These are phyloP conservation scores for Lasiodiplodia gonubiensis DNA, from an alignment of 2,329 filamentous ascomycete species.

Conservation along the genomic window DNA sequence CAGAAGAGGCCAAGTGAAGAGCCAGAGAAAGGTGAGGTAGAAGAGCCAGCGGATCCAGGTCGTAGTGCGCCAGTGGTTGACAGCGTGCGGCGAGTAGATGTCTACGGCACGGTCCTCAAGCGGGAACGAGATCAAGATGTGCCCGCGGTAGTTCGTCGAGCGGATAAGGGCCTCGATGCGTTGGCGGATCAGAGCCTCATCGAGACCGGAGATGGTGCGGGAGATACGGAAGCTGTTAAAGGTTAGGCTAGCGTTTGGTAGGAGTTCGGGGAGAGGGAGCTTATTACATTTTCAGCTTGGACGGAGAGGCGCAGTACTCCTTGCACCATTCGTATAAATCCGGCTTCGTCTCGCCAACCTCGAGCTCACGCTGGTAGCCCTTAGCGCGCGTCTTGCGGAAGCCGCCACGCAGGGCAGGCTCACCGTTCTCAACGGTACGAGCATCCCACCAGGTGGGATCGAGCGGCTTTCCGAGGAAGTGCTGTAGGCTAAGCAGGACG, in stretches of 20 bases:
- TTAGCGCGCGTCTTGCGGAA: constrained; percentile 60
- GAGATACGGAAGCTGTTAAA: constrained; percentile 45
- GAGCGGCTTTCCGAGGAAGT: constrained; percentile 33
- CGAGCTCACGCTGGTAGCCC: constrained; percentile 51
- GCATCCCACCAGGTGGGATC: constrained; percentile 20
- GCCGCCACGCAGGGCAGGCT: constrained; percentile 70
- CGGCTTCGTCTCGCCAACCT: constrained; percentile 50
- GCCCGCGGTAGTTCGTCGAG: constrained; percentile 71
- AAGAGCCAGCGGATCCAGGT: constrained; percentile 69
- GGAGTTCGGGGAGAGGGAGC: neutral
- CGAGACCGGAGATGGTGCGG: constrained; percentile 63
- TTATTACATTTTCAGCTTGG: constrained; percentile 58
- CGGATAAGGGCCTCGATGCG: constrained; percentile 64
- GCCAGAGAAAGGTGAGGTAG: constrained; percentile 69
- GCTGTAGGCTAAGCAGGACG: constrained; percentile 42
- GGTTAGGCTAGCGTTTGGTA: neutral
- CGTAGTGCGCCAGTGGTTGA: constrained; percentile 70
- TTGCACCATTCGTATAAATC: constrained; percentile 69
- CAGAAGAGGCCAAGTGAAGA: constrained; percentile 74
- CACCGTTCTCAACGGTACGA: constrained; percentile 60
- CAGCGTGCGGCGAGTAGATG: constrained; percentile 66
- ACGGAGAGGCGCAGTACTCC: constrained; percentile 65
- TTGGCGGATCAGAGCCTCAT: constrained; percentile 59
- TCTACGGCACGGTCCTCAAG: constrained; percentile 62
- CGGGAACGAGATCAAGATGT: constrained; percentile 64